Conservation (phyloP, 108 stramenopile species). For the Skeletonema menzelii region DNA sequence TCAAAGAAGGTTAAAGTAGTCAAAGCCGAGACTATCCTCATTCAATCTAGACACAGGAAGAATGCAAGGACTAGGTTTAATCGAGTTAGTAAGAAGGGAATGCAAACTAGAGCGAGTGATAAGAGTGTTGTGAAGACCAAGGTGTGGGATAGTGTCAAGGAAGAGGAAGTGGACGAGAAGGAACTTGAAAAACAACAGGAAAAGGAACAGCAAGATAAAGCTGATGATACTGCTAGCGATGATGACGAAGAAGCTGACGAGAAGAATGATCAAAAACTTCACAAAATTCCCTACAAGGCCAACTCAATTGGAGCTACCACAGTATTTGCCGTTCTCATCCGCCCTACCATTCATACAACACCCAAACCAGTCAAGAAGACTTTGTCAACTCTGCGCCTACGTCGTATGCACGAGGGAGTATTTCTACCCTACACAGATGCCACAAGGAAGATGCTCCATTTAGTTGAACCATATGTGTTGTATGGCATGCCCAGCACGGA, state of each 20-base stretch:
- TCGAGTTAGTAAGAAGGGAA: conserved; percentile 82
- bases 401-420: conserved; percentile 69
- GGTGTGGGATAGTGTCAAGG: conserved; percentile 40
- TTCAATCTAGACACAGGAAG: conserved; percentile 47
- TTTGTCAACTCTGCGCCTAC: conserved; percentile 59
- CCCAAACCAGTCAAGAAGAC: conserved; percentile 56
- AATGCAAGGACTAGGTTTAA: conserved; percentile 67
- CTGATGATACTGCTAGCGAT: conserved; percentile 21
- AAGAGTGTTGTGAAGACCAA: conserved; percentile 56
- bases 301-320: conserved; percentile 72
- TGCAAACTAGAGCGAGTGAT: conserved; percentile 81
- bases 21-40: conserved; percentile 73
- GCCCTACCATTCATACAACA: conserved; percentile 49
- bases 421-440: conserved; percentile 69
- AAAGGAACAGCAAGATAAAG: conserved; percentile 18
- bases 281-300: conserved; percentile 61
- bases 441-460: conserved; percentile 64
- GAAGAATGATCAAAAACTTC: conserved; percentile 12
- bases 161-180: conserved; percentile 43
- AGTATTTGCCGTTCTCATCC: conserved; percentile 81
- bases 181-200: conserved; percentile 26
- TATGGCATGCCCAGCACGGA: conserved; percentile 75
- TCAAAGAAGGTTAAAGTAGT: conserved; percentile 51
- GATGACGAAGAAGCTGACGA: conserved; percentile 18
- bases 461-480: conserved; percentile 84